These are phyloP conservation scores for Neurospora sp. DNA, from an alignment of 495 filamentous ascomycete species.

Conservation along the genomic window DNA sequence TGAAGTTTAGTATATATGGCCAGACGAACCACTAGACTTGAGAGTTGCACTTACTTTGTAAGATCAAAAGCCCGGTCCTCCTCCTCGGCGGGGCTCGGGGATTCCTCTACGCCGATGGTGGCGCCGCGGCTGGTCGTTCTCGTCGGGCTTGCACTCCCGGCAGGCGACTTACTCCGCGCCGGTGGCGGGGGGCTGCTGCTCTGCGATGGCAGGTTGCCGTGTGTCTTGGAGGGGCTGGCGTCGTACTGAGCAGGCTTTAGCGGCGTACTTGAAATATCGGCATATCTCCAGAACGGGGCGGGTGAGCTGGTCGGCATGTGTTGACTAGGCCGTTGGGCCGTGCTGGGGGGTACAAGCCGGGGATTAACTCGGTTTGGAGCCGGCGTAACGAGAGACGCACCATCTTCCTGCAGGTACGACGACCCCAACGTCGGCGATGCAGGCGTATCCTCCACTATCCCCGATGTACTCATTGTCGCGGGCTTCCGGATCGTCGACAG, in stretches of 20 bases:
- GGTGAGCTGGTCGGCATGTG: slow-evolving; percentile 93
- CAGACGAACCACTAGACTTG: not conserved
- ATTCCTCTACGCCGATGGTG: not conserved
- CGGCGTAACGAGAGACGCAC: slow-evolving; percentile 62
- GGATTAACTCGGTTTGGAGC: slow-evolving; percentile 77
- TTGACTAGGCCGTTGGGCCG: slow-evolving; percentile 80
- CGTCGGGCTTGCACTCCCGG: slow-evolving; percentile 17
- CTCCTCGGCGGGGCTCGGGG: slow-evolving; percentile 9
- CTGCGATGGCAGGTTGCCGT: slow-evolving; percentile 39
- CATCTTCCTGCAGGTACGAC: slow-evolving; percentile 43
- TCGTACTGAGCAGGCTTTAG: slow-evolving; percentile 52
- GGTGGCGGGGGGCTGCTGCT: slow-evolving; percentile 60
- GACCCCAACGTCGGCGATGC: slow-evolving; percentile 66
- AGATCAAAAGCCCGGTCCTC: slow-evolving; percentile 28
- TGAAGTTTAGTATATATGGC: slow-evolving; percentile 2
- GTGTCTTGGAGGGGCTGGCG: slow-evolving; percentile 39
- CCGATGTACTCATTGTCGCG: slow-evolving; percentile 35
- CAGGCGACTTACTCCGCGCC: slow-evolving; percentile 25
- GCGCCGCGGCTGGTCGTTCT: slow-evolving; percentile 7
- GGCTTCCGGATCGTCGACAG: slow-evolving; percentile 39
- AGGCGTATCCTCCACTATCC: slow-evolving; percentile 46
- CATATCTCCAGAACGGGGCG: slow-evolving; percentile 95
- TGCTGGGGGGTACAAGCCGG: slow-evolving; percentile 76
- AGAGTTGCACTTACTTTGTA: slow-evolving; percentile 20
- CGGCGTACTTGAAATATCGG: slow-evolving; percentile 67